Base-by-base conservation (phyloP, 2,329 filamentous ascomycete species). In the Botrytis hyacinthi region DNA sequence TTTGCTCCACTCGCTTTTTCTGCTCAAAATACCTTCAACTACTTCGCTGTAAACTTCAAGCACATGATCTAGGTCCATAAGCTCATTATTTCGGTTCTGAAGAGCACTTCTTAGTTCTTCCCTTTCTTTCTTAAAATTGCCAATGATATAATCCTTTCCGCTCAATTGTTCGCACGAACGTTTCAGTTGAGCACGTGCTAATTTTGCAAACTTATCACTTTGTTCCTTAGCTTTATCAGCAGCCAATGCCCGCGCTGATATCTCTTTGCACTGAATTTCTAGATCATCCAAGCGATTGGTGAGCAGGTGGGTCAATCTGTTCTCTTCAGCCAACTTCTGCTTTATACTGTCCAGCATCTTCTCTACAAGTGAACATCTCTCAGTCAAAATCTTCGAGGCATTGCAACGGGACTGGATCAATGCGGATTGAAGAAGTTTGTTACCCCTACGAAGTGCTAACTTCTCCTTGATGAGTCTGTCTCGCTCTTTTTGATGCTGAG, bases 1-100 rank as follows among this genome's bases (percentile, higher is more conserved):
- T 46, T 48, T 66, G 29, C 62, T 48, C 62, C 62, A 66, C 48
- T 66, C 62, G 12, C 29, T 66, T 46, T 66, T 66, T 18, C 62
- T 66, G 1, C 35, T n/a, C 20, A 66, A 26, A 35, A 66, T 66
- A 12, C 42, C 44, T 66, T 66, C 62, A 9, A 35, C 62, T 26
- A 66, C 62, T 35, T 48, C 62, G 29, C 62, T 48, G 42, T 48
- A 66, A 3, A 66, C 42, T 26, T 66, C 42, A 48, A 66, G 42
- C 12, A 35, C 62, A 48, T 66, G 62, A 35, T 66, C 42, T 6
- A 66, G 42, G 26, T 32, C 42, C 3, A 26, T 4, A 14, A 48
- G 8, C 22, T 66, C 42, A 16, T 1, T 1, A 48, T 26, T 26
- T 0, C 42, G 29, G 8, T 26, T 48, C 0, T 7, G 8, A 35